Evolutionary conservation across 1,139 yeast species (phyloP), one percentile per base, ranked within the genome.

Genomic region (Geotrichum reessii): DNA sequence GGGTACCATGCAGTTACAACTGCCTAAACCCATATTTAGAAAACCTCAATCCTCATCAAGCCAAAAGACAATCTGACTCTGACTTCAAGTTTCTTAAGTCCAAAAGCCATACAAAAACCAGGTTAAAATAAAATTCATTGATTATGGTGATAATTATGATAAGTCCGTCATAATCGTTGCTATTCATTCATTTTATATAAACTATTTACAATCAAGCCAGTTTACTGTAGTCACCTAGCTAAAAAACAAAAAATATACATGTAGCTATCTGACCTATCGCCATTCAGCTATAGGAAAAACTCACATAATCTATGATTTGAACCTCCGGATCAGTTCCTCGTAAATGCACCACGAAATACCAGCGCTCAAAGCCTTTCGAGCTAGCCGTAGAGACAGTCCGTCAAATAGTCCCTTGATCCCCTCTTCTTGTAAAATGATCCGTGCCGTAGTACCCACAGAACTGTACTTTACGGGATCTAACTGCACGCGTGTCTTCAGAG

Each of bases 291-390:
- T 33, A 33, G 40, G 40, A 2, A 33, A 7, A 12, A 33, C 4
- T 46, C 19, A 5, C n/a, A 2, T 11, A 17, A 14, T 28, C 14
- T 49, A 27, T 22, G 56, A 19, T 9, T 52, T 56, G 49, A 64
- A 55, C 47, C 63, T 44, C 40, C 69, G 62, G 1, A 90, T 81
- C 62, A 90, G 74, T 70, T 93, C 97, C 72, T 92, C 99, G 70
- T 92, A 93, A 33, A 93, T 86, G 64, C 96, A 89, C 99, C 99
- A 93, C 56, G 97, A 91, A 61, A 93, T 91, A 1, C 97, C 97
- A 0, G 98, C 93, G 71, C 96, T 86, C 60, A 89, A 73, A 0
- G 95, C 97, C 72, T 93, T 93, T 66, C 99, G 79, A 2, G 88
- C 79, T 58, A 93, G 78, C 62, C 99, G 77, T 64, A 93, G 77